Base-by-base conservation (phyloP, 148 eudicot genomes). In the Rhododendron henanense region DNA sequence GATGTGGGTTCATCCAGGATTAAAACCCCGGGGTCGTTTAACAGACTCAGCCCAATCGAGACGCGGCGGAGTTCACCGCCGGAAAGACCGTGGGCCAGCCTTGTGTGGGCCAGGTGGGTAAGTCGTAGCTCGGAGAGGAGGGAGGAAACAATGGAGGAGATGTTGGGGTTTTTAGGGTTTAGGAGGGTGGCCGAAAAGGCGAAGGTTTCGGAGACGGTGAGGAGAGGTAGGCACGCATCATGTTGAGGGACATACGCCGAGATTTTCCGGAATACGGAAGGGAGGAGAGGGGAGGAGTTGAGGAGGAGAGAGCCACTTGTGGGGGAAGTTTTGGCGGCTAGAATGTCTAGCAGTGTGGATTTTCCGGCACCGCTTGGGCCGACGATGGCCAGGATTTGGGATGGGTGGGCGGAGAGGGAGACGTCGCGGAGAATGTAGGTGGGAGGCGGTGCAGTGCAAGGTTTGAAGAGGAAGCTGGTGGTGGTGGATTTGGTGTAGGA, bases 311-410 rank as follows among this genome's bases (percentile, higher is more conserved):
- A 44, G 86, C 97, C 99, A 69, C 86, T 33, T 1, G 94, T 81
- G 0, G 97, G 93, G 77, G 93, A 67, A 18, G 95, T 94, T 76
- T 92, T 85, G 15, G 96, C 91, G 16, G 99, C 95, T 2, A 96
- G 88, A 81, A 96, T 96, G 92, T 93, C 96, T 25, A 96, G 96
- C 16, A 96, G 90, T 48, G 95, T 93, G 80, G 98, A 95, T 87
- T 96, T 96, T 9, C 98, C 98, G 50, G 99, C 97, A 3, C 99
- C 99, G 16, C 98, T 95, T 0, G 99, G 98, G 82, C 99, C 99
- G 4, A 94, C 95, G 8, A 96, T 87, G 88, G 97, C 99, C 2
- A 96, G 93, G 86, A 96, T 95, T n/a, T 95, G 89, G 21, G 96
- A 93, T 0, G 99, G 99, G 85, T 89, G 50, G 83, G 99, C 98